Evolutionary conservation across 2,329 filamentous ascomycete genomes (phyloP).

Genomic region (Aspergillus tamarii): DNA sequence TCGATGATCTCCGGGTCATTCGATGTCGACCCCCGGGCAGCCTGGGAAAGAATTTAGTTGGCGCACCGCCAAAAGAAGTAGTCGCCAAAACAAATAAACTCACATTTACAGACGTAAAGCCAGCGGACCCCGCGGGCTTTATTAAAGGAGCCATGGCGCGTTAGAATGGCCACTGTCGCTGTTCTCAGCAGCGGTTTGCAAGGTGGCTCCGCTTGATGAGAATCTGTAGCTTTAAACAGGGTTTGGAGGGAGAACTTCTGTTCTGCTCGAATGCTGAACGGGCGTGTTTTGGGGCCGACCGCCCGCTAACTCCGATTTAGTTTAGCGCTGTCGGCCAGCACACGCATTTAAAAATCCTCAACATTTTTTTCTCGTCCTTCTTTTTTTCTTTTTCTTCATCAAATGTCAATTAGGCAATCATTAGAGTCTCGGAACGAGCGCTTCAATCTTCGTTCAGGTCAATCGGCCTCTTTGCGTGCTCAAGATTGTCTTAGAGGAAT

Average conservation of each 20-base stretch:
- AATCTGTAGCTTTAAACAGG: slow-evolving; percentile 8
- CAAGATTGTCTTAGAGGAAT: slow-evolving; percentile 90
- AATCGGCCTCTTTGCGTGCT: slow-evolving; percentile 89
- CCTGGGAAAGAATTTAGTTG: slow-evolving; percentile 21
- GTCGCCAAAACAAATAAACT: slow-evolving; percentile 20
- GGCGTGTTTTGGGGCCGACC: slow-evolving; percentile 33
- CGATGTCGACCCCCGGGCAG: slow-evolving; percentile 20
- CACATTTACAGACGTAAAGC: slow-evolving; percentile 32
- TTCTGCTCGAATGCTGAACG: slow-evolving; percentile 13
- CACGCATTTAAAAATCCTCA: slow-evolving; percentile 31
- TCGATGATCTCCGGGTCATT: slow-evolving; percentile 43
- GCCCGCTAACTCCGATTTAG: slow-evolving; percentile 31
- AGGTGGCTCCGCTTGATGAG: slow-evolving; percentile 1
- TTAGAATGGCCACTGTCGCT: background rate
- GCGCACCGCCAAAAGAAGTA: slow-evolving; percentile 11
- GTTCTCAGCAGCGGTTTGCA: background rate
- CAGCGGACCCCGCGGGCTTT: slow-evolving; percentile 34
- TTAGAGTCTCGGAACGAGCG: slow-evolving; percentile 99
- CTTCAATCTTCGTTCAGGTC: slow-evolving; percentile 88
- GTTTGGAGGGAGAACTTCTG: slow-evolving; percentile 31
- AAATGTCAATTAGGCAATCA: slow-evolving; percentile 76
- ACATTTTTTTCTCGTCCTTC: slow-evolving; percentile 36
- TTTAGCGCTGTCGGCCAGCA: slow-evolving; percentile 34
- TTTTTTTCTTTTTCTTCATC: slow-evolving; percentile 55
- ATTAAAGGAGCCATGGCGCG: slow-evolving; percentile 44